These are phyloP conservation scores for Acanthamoeba castellanii DNA, from an alignment of 208 protist species.

Conservation along the genomic window DNA sequence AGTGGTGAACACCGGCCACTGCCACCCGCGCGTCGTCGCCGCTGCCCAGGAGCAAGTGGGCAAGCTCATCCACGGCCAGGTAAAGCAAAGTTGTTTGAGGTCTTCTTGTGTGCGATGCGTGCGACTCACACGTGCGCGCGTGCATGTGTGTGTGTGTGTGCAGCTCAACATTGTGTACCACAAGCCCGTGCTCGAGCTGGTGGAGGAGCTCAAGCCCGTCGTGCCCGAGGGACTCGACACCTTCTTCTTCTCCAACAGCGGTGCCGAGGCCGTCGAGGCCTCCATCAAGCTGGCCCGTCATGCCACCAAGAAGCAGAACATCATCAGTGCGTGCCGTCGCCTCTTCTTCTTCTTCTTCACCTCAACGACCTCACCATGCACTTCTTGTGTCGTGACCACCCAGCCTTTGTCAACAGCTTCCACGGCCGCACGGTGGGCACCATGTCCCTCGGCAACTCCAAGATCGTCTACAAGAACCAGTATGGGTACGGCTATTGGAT, in stretches of 20 bases:
- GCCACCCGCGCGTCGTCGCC: constrained; percentile 73
- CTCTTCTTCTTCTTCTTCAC: neutral
- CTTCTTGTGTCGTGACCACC: too few species aligned
- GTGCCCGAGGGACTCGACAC: constrained; percentile 63
- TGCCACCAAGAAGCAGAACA: constrained; percentile 66
- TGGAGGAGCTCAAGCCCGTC: constrained; percentile 56
- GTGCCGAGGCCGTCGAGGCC: constrained; percentile 66
- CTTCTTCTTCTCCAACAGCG: constrained; percentile 74
- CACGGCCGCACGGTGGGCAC: constrained; percentile 72
- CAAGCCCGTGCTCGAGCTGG: constrained; percentile 64
- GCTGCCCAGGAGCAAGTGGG: constrained; percentile 68
- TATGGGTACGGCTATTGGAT: neutral
- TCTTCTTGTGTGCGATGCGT: neutral
- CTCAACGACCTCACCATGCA: neutral
- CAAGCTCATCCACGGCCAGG: constrained; percentile 27
- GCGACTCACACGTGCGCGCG: neutral
- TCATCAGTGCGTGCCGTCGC: neutral
- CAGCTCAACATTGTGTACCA: constrained; percentile 69
- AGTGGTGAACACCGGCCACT: constrained; percentile 79
- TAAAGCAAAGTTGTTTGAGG: neutral
- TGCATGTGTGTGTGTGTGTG: neutral
- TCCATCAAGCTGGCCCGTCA: constrained; percentile 68
- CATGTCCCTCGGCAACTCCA: constrained; percentile 84
- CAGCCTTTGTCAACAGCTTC: constrained; percentile 59
- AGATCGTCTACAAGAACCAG: constrained; percentile 80